phyloP scores from a whole-genome alignment of 768 basidiomycete genomes.

The Suillus alpinus region DNA sequence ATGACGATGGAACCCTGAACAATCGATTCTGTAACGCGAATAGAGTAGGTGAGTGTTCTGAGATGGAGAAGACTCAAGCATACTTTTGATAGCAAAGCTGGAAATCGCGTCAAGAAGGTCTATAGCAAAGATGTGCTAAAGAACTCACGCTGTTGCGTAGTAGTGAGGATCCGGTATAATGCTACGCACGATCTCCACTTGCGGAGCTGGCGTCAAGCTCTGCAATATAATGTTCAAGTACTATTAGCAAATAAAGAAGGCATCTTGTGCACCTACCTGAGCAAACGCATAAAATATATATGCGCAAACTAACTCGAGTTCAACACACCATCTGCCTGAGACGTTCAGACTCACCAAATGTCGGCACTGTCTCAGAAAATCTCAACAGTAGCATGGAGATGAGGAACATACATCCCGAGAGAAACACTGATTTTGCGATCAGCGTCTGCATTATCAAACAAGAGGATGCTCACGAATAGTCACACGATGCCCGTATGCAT shows the following conservation, averaged over 20 bases:
- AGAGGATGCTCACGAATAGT: constrained; percentile 31
- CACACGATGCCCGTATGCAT: constrained; percentile 38
- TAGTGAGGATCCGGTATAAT: constrained; percentile 41
- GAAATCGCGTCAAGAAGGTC: not conserved
- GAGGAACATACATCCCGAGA: constrained; percentile 38
- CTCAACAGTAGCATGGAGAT: constrained; percentile 40
- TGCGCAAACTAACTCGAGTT: constrained; percentile 30
- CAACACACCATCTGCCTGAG: not conserved
- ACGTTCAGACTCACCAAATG: constrained; percentile 29
- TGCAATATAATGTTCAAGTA: constrained; percentile 11
- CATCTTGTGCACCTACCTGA: constrained; percentile 25
- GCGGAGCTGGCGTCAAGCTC: constrained; percentile 37
- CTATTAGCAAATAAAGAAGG: not conserved
- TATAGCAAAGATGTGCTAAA: not conserved
- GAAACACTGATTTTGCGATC: constrained; percentile 28
- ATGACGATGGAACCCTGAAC: constrained; percentile 43
- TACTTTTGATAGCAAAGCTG: constrained; percentile 42
- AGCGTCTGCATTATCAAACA: not conserved
- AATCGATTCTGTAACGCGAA: constrained; percentile 33
- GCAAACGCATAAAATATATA: constrained; percentile 43
- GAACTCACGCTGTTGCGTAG: constrained; percentile 37
- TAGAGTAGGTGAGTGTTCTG: not conserved
- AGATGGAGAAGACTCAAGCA: constrained; percentile 2
- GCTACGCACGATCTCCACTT: constrained; percentile 41
- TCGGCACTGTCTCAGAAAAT: constrained; percentile 36